phyloP scores from a whole-genome alignment of 2,329 filamentous ascomycete genomes.

The Alternaria ethzedia region DNA sequence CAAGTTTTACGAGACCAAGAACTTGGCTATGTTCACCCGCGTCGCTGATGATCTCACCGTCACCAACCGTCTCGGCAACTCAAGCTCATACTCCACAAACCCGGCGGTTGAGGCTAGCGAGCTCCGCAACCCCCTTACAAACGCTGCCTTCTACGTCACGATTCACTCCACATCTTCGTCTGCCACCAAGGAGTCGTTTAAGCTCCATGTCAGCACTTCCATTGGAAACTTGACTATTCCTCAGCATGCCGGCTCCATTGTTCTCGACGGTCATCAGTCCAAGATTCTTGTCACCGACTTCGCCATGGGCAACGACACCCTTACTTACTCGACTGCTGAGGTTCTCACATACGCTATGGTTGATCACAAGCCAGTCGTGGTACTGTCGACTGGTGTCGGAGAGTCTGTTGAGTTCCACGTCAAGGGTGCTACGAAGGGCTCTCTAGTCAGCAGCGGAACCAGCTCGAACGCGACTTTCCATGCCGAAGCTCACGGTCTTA shows the following conservation, averaged over 20 bases:
- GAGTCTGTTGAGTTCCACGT: constrained; percentile 52
- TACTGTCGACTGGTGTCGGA: constrained; percentile 49
- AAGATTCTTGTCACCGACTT: constrained; percentile 70
- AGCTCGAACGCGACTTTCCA: constrained; percentile 54
- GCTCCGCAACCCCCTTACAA: constrained; percentile 64
- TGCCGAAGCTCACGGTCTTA: constrained; percentile 45
- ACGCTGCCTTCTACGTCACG: constrained; percentile 65
- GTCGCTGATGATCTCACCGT: constrained; percentile 63
- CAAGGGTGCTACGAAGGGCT: constrained; percentile 46
- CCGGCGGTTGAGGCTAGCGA: constrained; percentile 60
- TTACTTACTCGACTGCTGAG: constrained; percentile 62
- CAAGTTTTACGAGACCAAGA: constrained; percentile 70
- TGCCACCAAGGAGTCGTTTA: constrained; percentile 59
- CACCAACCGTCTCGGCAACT: constrained; percentile 59
- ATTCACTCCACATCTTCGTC: constrained; percentile 63
- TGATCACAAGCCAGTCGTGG: constrained; percentile 46
- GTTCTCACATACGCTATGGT: constrained; percentile 55
- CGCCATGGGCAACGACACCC: constrained; percentile 58
- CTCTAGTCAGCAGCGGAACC: constrained; percentile 48
- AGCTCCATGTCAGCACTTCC: constrained; percentile 63
- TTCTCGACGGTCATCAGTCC: constrained; percentile 66
- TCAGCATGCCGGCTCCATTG: constrained; percentile 55
- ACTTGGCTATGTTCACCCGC: constrained; percentile 65
- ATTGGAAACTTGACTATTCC: constrained; percentile 62
- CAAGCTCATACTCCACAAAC: constrained; percentile 60